Evolutionary conservation across 805 yeast species (phyloP), one percentile per base, ranked within the genome.

Genomic region (Starmerella sirachaensis): DNA sequence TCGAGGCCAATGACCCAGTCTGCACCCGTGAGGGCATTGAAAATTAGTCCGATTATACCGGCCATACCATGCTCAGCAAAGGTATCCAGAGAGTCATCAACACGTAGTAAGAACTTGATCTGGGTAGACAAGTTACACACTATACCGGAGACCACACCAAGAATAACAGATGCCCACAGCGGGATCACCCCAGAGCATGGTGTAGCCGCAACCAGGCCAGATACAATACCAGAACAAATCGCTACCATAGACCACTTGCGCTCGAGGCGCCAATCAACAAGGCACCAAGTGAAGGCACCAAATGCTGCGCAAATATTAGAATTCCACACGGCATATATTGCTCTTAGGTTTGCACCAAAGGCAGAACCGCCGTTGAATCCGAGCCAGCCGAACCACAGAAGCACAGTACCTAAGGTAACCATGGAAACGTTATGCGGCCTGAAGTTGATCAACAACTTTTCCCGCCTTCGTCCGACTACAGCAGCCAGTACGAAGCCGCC

Each of bases 11-110:
- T 72, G 37, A 91, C 93, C 59, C 83, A 79, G 38, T 79, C 72
- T 6, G 86, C 82, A 12, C 82, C 96, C 55, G 91, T 86, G 1
- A 88, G 55, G 0, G 82, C 95, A 55, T 84, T 85, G 64, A 84
- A 85, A n/a, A 88, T 41, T 33, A 86, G 66, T 0, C 98, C 97
- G 31, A 88, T 69, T 32, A 86, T 69, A 22, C 98, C 98, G 0
- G 96, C 97, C 51, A 88, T 69, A 34, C 95, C 97, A 76, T 88
- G 98, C 73, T 88, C 97, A n/a, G 97, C 97, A 57, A 88, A 69
- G 35, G 85, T 76, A 78, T 91, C 97, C 51, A 91, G 64, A 2
- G 95, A 77, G 62, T 88, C 98, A 59, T 91, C 97, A 35, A 88
- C 85, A 42, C 70, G 69, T 32, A 80, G 63, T 46, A 82, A 61